Conservation (phyloP, 371 early-diverging fungal species). For the Rhizopus stolonifer region DNA sequence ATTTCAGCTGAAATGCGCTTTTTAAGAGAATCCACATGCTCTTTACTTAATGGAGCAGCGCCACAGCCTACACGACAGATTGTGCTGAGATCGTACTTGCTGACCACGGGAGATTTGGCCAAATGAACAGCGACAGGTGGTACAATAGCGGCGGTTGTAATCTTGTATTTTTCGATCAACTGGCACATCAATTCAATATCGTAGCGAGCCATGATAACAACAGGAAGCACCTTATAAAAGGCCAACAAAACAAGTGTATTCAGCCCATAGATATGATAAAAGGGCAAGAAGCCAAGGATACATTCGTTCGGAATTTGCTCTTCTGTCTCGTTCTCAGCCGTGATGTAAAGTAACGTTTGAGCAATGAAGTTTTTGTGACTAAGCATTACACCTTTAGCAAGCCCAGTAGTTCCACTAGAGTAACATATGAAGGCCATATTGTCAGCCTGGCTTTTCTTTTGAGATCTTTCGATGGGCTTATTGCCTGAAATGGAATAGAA, state of each 20-base stretch:
- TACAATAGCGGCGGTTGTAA: conserved; percentile 65
- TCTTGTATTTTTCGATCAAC: conserved; percentile 56
- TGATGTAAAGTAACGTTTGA: conserved; percentile 61
- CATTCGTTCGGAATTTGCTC: conserved; percentile 16
- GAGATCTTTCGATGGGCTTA: conserved; percentile 17
- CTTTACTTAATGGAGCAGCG: conserved; percentile 82
- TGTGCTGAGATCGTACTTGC: conserved; percentile 64
- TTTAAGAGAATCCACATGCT: conserved; percentile 45
- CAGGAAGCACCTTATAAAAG: conserved; percentile 31
- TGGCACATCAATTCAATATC: conserved; percentile 60
- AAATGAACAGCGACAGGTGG: conserved; percentile 78
- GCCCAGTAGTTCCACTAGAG: conserved; percentile 80
- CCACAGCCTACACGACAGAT: conserved; percentile 62
- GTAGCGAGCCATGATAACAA: conserved; percentile 68
- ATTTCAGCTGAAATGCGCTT: conserved; percentile 40
- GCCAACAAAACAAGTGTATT: conserved; percentile 25
- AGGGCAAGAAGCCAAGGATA: conserved; percentile 68
- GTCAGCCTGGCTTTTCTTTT: conserved; percentile 40
- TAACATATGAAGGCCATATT: conserved; percentile 73
- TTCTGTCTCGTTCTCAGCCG: conserved; percentile 23
- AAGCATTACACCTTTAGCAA: conserved; percentile 78
- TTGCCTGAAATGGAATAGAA: conserved; percentile 19
- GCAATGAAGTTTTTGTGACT: conserved; percentile 79
- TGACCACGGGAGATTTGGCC: conserved; percentile 68
- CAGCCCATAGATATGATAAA: conserved; percentile 69